phyloP scores from a whole-genome alignment of 371 early-diverging fungal genomes.

The Mortierella sp. region DNA sequence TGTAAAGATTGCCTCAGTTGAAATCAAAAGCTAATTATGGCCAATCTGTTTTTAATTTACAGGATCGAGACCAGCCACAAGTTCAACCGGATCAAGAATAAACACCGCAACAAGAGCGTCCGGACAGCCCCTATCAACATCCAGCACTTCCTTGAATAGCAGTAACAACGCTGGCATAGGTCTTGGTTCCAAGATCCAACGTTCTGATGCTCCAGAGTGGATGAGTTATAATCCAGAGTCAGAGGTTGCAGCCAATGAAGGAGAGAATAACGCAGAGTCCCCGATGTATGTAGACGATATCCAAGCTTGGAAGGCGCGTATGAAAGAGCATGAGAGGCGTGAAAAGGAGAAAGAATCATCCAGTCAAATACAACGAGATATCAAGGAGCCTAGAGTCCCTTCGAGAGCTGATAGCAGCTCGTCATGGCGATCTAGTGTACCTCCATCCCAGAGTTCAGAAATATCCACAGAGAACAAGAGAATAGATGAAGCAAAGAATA shows the following conservation, averaged over 20 bases:
- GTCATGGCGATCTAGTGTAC: constrained; percentile 54
- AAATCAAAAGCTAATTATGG: background rate
- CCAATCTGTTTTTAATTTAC: background rate
- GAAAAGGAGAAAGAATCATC: constrained; percentile 51
- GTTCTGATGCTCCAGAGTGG: constrained; percentile 73
- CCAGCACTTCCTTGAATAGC: constrained; percentile 10
- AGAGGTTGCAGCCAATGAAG: constrained; percentile 52
- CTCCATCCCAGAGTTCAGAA: constrained; percentile 5
- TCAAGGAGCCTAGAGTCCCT: constrained; percentile 33
- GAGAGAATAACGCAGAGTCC: constrained; percentile 44
- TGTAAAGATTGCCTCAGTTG: background rate
- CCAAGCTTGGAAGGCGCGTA: constrained; percentile 73
- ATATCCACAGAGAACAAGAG: constrained; percentile 13
- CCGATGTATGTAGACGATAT: constrained; percentile 65
- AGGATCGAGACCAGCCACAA: constrained; percentile 28
- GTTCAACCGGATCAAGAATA: constrained; percentile 18
- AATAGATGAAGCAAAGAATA: background rate
- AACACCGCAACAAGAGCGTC: constrained; percentile 16
- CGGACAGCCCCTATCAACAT: constrained; percentile 19
- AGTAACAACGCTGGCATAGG: constrained; percentile 8
- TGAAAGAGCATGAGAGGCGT: constrained; percentile 70
- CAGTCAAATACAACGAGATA: constrained; percentile 22
- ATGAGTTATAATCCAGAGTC: constrained; percentile 73
- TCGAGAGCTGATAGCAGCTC: constrained; percentile 57
- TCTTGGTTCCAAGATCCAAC: constrained; percentile 18